Evolutionary conservation across 1,139 yeast species (phyloP).

Genomic region (Kurtzmaniella quercitrusa): DNA sequence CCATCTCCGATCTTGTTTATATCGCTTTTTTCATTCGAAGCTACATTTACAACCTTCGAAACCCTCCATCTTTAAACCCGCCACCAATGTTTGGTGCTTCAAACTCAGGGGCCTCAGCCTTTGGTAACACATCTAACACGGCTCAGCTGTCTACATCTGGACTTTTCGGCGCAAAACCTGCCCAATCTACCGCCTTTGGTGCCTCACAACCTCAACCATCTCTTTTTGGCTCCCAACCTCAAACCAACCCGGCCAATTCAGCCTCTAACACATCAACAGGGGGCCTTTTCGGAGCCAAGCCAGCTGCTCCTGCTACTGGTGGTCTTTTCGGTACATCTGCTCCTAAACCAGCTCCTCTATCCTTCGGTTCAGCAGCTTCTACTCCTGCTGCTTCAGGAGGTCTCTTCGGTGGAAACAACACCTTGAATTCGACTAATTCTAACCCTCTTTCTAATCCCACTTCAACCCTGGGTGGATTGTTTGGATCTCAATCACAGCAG

Average conservation of each 20-base stretch:
- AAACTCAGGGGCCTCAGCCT: conserved; percentile 7
- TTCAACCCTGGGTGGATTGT: background rate
- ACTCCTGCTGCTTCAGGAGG: conserved; percentile 6
- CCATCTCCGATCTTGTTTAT: background rate
- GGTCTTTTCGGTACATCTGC: conserved; percentile 10
- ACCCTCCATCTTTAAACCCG: background rate
- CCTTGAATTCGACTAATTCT: background rate
- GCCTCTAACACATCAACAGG: conserved; percentile 7
- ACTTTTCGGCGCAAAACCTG: conserved; percentile 9
- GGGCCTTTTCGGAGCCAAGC: conserved; percentile 5
- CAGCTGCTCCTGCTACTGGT: conserved; percentile 2
- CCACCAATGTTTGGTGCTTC: conserved; percentile 7
- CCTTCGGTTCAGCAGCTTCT: background rate
- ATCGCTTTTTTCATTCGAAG: background rate
- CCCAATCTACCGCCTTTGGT: background rate
- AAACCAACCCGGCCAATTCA: background rate
- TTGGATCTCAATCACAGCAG: background rate
- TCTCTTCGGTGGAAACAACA: conserved; percentile 8
- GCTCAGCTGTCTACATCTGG: conserved; percentile 6
- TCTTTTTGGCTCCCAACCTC: background rate
- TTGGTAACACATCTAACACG: conserved; percentile 4
- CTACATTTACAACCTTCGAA: background rate
- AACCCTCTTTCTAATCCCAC: background rate
- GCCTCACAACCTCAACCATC: background rate
- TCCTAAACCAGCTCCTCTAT: background rate